Evolutionary conservation across 768 basidiomycete genomes (phyloP).

Genomic region (Boletus reticuloceps): DNA sequence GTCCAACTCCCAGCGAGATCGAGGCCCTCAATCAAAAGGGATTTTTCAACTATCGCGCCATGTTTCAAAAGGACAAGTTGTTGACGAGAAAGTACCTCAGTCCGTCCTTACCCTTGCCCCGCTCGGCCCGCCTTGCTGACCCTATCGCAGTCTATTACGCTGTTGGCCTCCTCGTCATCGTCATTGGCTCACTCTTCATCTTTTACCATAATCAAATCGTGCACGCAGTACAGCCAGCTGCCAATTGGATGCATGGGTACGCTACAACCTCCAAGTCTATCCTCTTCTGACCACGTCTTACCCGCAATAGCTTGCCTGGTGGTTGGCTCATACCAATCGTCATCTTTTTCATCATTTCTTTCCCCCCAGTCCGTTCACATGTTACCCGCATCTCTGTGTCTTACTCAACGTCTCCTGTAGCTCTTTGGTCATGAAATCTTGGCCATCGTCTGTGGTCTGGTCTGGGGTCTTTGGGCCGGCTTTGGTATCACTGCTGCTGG

Average conservation of each 20-base stretch:
- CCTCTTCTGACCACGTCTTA: background rate
- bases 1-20: constrained; percentile 62
- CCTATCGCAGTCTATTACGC: constrained; percentile 46
- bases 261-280: constrained; percentile 1
- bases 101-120: constrained; percentile 31
- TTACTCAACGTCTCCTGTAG: constrained; percentile 31
- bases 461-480: constrained; percentile 86
- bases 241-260: constrained; percentile 44
- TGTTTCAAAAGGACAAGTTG: constrained; percentile 50
- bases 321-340: constrained; percentile 82
- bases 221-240: constrained; percentile 42
- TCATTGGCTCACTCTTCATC: constrained; percentile 51
- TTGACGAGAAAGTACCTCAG: constrained; percentile 55
- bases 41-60: constrained; percentile 44
- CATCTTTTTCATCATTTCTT: constrained; percentile 80
- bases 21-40: constrained; percentile 40
- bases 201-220: constrained; percentile 65
- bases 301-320: constrained; percentile 40
- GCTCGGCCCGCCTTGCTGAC: background rate
- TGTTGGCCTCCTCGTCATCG: constrained; percentile 42
- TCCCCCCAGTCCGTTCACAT: constrained; percentile 62
- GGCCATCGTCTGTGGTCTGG: constrained; percentile 82
- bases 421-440: constrained; percentile 93
- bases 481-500: constrained; percentile 85
- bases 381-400: background rate